Base-by-base conservation (phyloP, 163 green algal species). In the Trebouxiophyceae sp. region DNA sequence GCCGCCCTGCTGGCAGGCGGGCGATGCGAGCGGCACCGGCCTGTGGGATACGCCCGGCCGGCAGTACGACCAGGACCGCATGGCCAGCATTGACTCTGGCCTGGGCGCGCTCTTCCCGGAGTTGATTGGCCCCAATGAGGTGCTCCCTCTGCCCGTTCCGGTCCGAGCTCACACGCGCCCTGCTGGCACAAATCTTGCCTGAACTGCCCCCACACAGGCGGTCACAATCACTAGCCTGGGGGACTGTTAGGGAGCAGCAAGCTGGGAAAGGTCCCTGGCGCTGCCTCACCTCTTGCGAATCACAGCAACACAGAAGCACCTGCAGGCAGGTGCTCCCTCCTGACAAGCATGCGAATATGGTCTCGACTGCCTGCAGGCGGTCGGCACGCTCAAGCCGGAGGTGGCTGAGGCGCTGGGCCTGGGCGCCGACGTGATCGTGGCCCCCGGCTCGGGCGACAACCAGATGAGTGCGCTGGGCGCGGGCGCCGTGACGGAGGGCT, bases 1-100 rank as follows among this genome's bases (percentile, higher is more conserved):
- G 39, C 39, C 39, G 8, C 39, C 16, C 19, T 57, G 47, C 19
- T 57, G 54, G 65, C 45, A 77, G 70, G 60, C 39, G 47, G 83
- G 86, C 4, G 91, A 97, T 62, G 88, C 88, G 1, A 92, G 82
- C 66, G 91, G 91, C 8, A 95, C 81, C 0, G 88, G 85, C 0
- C 30, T 92, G n/a, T 72, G 92, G 33, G 86, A 94, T 55, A 54
- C 82, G 0, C 57, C 68, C 4, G 57, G 31, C 0, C 74, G 81
- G 24, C 32, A 3, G 2, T 95, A 81, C 70, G 80, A 91, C 67
- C 3, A 20, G 0, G 44, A 33, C 0, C 67, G 75, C 8, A 73
- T 88, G 28, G 59, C 26, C 0, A 27, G 31, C 30, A 75, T 95
- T n/a, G 81, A 89, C 65, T 29, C 66, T 0, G 28, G 58, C 0